Base-by-base conservation (phyloP, 2,329 filamentous ascomycete species). In the Tolypocladium guangdongense region DNA sequence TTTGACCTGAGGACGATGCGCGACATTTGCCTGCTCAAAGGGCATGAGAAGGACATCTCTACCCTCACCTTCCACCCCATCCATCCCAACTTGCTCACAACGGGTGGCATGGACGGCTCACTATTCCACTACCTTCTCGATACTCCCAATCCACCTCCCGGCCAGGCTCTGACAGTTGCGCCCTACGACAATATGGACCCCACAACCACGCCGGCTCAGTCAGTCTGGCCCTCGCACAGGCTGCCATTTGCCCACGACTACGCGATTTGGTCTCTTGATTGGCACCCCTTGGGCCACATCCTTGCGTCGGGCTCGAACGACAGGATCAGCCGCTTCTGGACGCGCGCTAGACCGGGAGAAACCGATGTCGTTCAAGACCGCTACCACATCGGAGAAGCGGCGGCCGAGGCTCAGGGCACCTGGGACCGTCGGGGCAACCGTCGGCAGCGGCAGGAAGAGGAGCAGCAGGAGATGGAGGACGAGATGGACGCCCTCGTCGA, bases 1-100 rank as follows among this genome's bases (percentile, higher is more conserved):
- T 97, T 97, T 64, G 93, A 99, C 67, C 78, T 99, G 53, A 84
- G 93, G 49, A 96, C 96, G 87, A 97, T 99, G 93, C 87, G 93
- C 58, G 93, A 99, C 68, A 91, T 97, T 53, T 89, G 90, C 61
- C 81, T 97, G 48, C 80, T 99, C 24, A 88, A 92, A 61, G 93
- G 93, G 8, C 91, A 97, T 66, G 91, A 97, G 61, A 97, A 96
- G 71, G 93, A 96, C 60, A 89, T 99, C 56, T 92, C 90, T 14
- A 95, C 90, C 1, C 73, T 99, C 50, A 79, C 88, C 4, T 99
- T 92, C 90, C 93, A 99, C 69, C 93, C 93, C 0, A 82, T 96
- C 51, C 93, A 97, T 67, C 82, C 88, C 52, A 90, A 89, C 54
- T 76, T 99, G 43, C 81, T 99, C 36, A 93, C 88, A 52, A 96